Evolutionary conservation across 352 stramenopile species (phyloP).

Genomic region (Globisporangium emineosum): DNA sequence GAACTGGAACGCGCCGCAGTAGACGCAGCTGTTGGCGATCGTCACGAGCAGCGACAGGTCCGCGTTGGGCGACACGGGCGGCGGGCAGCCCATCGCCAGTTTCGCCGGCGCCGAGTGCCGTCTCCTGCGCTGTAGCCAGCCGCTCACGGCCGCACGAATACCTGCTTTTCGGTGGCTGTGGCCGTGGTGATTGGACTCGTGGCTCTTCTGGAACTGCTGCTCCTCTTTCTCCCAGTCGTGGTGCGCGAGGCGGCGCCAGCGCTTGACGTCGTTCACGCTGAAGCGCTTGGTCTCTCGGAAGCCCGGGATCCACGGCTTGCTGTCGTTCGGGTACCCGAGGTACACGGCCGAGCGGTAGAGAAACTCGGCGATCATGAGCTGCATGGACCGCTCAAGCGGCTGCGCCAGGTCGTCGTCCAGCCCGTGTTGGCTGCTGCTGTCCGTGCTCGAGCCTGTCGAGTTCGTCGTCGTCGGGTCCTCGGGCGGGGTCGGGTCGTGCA

Average conservation of each 20-base stretch:
- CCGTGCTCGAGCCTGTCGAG: conserved; percentile 19
- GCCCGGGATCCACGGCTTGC: conserved; percentile 55
- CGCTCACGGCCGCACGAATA: conserved; percentile 21
- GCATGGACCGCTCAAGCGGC: conserved; percentile 55
- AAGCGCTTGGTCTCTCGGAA: conserved; percentile 71
- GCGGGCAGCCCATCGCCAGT: conserved; percentile 40
- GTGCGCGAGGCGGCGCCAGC: conserved; percentile 68
- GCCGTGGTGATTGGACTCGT: not conserved
- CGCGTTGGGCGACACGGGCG: conserved; percentile 25
- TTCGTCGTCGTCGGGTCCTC: conserved; percentile 19
- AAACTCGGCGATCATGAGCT: conserved; percentile 80
- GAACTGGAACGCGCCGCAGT: conserved; percentile 57
- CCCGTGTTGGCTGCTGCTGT: conserved; percentile 21
- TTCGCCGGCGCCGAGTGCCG: conserved; percentile 19
- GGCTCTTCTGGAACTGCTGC: conserved; percentile 23
- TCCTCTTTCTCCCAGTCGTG: conserved; percentile 66
- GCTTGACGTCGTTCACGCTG: conserved; percentile 71
- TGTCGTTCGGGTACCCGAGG: conserved; percentile 46
- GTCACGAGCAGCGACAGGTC: conserved; percentile 54
- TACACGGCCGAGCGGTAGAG: conserved; percentile 70
- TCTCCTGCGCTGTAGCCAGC: conserved; percentile 21
- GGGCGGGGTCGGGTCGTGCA: conserved; percentile 32
- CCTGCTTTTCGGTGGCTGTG: not conserved
- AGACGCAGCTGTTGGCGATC: conserved; percentile 69
- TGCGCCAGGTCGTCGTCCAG: conserved; percentile 25